Conservation (phyloP, 805 yeast genomes). For the Candida gorgasii region DNA sequence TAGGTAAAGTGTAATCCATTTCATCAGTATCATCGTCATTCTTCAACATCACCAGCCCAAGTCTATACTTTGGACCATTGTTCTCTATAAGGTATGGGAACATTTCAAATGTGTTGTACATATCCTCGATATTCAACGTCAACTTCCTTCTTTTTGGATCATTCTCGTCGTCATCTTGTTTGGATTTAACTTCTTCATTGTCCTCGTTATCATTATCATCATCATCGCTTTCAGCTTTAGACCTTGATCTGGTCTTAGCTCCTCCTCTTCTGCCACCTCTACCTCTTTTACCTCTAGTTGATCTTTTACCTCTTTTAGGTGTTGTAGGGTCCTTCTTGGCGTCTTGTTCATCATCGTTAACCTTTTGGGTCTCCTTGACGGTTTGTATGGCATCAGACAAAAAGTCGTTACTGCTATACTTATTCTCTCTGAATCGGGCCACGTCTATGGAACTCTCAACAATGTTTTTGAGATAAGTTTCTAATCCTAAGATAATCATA, state of each 20-base stretch:
- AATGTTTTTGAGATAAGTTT: constrained; percentile 71
- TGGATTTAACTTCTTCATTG: constrained; percentile 1
- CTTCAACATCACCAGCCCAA: constrained; percentile 49
- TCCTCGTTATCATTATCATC: constrained; percentile 10
- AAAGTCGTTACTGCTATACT: constrained; percentile 40
- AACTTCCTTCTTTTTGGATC: constrained; percentile 17
- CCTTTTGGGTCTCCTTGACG: constrained; percentile 11
- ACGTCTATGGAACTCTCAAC: constrained; percentile 75
- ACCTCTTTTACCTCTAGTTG: background rate
- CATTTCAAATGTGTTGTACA: constrained; percentile 61
- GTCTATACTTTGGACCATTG: constrained; percentile 55
- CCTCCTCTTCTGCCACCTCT: constrained; percentile 20
- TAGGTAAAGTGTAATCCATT: constrained; percentile 30
- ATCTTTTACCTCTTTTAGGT: constrained; percentile 7
- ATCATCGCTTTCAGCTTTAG: constrained; percentile 14
- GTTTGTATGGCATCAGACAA: constrained; percentile 23
- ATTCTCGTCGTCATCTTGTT: constrained; percentile 13
- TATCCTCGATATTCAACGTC: constrained; percentile 63
- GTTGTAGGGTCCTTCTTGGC: constrained; percentile 15
- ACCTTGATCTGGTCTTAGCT: constrained; percentile 18
- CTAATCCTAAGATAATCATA: constrained; percentile 75
- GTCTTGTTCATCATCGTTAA: background rate
- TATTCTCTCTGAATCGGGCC: constrained; percentile 59
- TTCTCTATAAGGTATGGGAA: constrained; percentile 71
- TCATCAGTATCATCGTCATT: constrained; percentile 58